phyloP scores from a whole-genome alignment of 2,329 filamentous ascomycete genomes.

The Lomentospora prolificans region DNA sequence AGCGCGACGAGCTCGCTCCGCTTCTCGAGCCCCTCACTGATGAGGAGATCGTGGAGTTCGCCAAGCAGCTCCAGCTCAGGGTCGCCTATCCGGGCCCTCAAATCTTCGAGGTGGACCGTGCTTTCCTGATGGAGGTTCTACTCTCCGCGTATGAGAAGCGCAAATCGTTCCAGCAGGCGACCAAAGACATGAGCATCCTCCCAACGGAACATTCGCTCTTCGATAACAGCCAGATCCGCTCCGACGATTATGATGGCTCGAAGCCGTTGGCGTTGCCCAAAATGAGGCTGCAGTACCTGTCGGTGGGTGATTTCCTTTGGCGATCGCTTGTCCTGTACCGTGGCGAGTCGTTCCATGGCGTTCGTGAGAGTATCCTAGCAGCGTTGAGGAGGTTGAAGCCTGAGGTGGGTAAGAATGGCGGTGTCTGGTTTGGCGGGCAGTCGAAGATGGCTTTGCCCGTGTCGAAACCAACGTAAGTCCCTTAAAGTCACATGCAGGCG shows the following conservation, averaged over 20 bases:
- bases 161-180: conserved; percentile 71
- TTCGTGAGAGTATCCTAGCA: conserved; percentile 82
- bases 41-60: conserved; percentile 61
- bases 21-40: conserved; percentile 67
- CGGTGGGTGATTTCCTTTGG: conserved; percentile 94
- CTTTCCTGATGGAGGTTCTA: conserved; percentile 61
- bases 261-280: conserved; percentile 85
- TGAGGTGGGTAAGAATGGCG: conserved; percentile 51
- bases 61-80: conserved; percentile 63
- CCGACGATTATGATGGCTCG: conserved; percentile 80
- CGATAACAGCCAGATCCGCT: conserved; percentile 65
- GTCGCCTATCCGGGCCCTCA: conserved; percentile 70
- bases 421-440: conserved; percentile 67
- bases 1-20: conserved; percentile 64
- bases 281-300: conserved; percentile 89
- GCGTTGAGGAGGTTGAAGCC: conserved; percentile 72
- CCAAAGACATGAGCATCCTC: conserved; percentile 61
- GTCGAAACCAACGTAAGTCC: conserved; percentile 56
- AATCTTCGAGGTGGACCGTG: conserved; percentile 52
- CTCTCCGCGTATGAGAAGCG: conserved; percentile 66
- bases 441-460: conserved; percentile 90
- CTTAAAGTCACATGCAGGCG: too few relatives aligned
- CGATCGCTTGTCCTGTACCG: conserved; percentile 82
- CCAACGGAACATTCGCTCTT: conserved; percentile 80
- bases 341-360: conserved; percentile 86